Base-by-base conservation (phyloP, 352 stramenopile genomes). In the Pythium chondricola region DNA sequence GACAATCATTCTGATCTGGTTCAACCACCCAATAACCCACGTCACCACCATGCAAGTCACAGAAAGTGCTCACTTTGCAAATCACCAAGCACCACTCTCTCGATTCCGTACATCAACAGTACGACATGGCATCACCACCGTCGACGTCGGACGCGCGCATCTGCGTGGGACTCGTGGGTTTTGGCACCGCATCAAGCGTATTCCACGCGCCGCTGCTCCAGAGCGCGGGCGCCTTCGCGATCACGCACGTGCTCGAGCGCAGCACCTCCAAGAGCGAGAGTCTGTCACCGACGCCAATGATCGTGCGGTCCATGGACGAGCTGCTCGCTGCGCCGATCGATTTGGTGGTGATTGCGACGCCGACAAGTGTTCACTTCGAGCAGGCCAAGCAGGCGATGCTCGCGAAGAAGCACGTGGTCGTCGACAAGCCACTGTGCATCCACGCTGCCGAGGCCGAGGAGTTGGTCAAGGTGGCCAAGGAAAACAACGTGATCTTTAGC, bases 191-290 rank as follows among this genome's bases (percentile, higher is more conserved):
- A 48, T 82, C 74, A 32, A 83, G 65, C 62, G 72, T 85, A 35
- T 89, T 89, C 65, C 78, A 89, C 50, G 69, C 74, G 43, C 78
- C 78, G 26, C 58, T 89, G 52, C 62, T 89, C 42, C 53, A 75
- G 52, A 84, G 72, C 55, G 74, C 63, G 13, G 65, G 61, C 26
- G 60, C 68, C 37, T 87, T 86, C 48, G 58, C 61, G n/a, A 68
- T 89, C 64, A 86, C 78, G 42, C 78, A 89, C 46, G 78, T 89
- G 48, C 56, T 89, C 35, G 78, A 89, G 56, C 78, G 78, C 46
- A 85, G 74, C 21, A 81, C 68, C 42, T 71, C 26, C 59, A 85
- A 82, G 62, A 89, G 78, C 56, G 52, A 58, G 30, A 47, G 35
- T 51, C 61, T 86, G 20, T 48, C 56, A 25, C 74, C 77, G 2